Evolutionary conservation across 1,139 yeast genomes (phyloP).

Genomic region (Yamadazyma buinensis): DNA sequence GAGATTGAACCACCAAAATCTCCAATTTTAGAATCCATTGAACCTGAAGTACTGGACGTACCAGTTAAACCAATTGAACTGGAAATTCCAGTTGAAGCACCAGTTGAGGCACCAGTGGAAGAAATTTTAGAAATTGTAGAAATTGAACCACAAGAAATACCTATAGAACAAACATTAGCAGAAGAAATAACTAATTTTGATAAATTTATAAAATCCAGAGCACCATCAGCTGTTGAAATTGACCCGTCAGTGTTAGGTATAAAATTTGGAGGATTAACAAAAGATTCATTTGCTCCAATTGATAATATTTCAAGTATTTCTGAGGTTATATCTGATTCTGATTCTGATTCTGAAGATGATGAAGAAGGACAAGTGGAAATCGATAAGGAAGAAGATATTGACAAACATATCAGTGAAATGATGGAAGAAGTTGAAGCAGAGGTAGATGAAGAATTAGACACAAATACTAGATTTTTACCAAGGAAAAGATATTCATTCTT

Average conservation of each 20-base stretch:
- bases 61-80: too few relatives aligned
- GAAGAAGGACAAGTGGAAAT: slow-evolving; percentile 9
- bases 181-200: slow-evolving; percentile 26
- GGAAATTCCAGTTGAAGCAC: neutral
- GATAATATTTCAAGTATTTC: too few relatives aligned
- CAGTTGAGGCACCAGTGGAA: neutral
- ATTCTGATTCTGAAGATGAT: slow-evolving; percentile 8
- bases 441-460: slow-evolving; percentile 5
- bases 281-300: slow-evolving; percentile 14
- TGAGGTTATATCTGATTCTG: too few relatives aligned
- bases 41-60: too few relatives aligned
- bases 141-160: slow-evolving; percentile 17
- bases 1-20: slow-evolving; percentile 7
- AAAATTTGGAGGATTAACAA: slow-evolving; percentile 15
- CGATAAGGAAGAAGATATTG: neutral
- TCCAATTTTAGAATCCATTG: neutral
- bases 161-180: slow-evolving; percentile 12
- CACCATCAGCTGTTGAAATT: neutral
- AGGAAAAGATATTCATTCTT: neutral
- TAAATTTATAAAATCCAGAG: slow-evolving; percentile 11
- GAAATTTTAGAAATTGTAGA: slow-evolving; percentile 15
- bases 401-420: neutral
- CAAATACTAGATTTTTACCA: neutral
- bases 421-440: neutral
- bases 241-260: slow-evolving; percentile 19